These are phyloP conservation scores for Gloeophyllum trabeum DNA, from an alignment of 768 basidiomycete species.

Conservation along the genomic window DNA sequence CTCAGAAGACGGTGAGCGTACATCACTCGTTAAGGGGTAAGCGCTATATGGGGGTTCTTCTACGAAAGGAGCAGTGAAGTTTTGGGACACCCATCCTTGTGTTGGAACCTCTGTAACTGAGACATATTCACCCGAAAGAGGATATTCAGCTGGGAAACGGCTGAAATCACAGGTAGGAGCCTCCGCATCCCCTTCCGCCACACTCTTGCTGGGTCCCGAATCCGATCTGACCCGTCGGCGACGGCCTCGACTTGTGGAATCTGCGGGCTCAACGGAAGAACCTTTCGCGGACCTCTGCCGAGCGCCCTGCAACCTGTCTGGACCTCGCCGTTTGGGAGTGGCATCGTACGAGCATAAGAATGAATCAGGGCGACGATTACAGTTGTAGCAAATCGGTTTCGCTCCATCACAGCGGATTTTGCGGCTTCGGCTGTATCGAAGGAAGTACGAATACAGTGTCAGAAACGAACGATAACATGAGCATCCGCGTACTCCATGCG, in stretches of 20 bases:
- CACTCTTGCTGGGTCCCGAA: too few species aligned
- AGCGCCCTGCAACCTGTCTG: conserved; percentile 71
- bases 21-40: neutral
- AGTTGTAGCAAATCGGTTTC: conserved; percentile 69
- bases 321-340: conserved; percentile 68
- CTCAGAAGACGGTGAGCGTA: neutral
- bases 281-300: conserved; percentile 46
- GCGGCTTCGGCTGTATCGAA: conserved; percentile 44
- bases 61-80: too few species aligned
- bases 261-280: neutral
- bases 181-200: too few species aligned
- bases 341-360: conserved; percentile 54
- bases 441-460: conserved; percentile 4
- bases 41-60: neutral
- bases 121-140: too few species aligned
- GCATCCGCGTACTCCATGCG: neutral
- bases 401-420: conserved; percentile 81
- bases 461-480: too few species aligned
- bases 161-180: neutral
- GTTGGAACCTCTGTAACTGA: too few species aligned
- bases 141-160: too few species aligned
- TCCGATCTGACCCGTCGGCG: neutral
- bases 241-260: neutral
- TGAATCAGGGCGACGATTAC: conserved; percentile 34
- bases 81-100: too few species aligned